A percentile compares a stretch with the other conserved stretches of the same genome.
Conservation (phyloP, 129 eudicot species). For the Dittrichia graveolens region DNA sequence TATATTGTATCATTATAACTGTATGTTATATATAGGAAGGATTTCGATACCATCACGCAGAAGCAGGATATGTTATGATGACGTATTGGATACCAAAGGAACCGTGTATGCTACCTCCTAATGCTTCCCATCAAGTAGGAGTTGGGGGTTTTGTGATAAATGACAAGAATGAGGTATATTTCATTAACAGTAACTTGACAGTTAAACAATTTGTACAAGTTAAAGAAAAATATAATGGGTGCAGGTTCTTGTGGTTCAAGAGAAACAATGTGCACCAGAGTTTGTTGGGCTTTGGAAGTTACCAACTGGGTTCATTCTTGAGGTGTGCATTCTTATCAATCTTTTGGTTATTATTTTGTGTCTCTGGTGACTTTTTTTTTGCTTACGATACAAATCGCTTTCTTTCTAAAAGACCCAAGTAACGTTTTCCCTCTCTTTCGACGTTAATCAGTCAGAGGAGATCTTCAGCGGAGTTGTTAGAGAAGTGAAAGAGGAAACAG, state of each 20-base stretch:
- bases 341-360: too few relatives aligned
- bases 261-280: conserved; percentile 62
- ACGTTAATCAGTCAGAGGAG: conserved; percentile 66
- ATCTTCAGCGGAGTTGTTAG: conserved; percentile 78
- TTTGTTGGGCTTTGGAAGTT: conserved; percentile 81
- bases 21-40: conserved; percentile 55
- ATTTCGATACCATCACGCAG: conserved; percentile 89
- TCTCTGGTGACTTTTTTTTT: too few relatives aligned
- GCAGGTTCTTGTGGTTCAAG: conserved; percentile 92
- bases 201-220: not conserved
- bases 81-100: conserved; percentile 87
- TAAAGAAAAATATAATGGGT: not conserved
- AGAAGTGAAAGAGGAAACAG: conserved; percentile 95
- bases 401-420: not conserved
- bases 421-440: not conserved
- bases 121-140: conserved; percentile 92
- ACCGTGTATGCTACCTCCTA: conserved; percentile 83
- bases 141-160: conserved; percentile 87
- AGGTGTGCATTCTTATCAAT: conserved; percentile 40
- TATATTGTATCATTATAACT: too few relatives aligned
- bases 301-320: conserved; percentile 87
- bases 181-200: not conserved
- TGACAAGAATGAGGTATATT: conserved; percentile 64
- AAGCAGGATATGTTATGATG: conserved; percentile 77
- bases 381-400: not conserved